Conservation (phyloP, 75 land plant species). For the Picea glauca region DNA sequence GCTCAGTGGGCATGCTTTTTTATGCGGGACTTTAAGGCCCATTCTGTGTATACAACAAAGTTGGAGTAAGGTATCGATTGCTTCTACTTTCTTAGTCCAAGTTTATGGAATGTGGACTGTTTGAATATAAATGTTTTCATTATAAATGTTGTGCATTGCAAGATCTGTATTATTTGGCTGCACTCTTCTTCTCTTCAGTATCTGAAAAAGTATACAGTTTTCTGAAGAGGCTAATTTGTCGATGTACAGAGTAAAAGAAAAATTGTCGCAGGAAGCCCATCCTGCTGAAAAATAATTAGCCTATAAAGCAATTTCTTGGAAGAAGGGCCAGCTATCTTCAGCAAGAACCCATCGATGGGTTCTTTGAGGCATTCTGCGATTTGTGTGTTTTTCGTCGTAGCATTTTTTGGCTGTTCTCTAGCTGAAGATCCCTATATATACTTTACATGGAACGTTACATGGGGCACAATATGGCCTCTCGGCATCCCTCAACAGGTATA, state of each 20-base stretch:
- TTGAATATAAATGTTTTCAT: too few relatives aligned
- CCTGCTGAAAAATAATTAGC: background rate
- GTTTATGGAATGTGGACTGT: too few relatives aligned
- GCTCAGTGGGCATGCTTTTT: too few relatives aligned
- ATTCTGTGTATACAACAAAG: too few relatives aligned
- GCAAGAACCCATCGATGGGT: background rate
- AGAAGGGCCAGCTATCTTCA: too few relatives aligned
- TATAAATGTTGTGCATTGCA: background rate
- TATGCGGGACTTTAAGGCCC: too few relatives aligned
- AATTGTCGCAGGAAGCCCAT: background rate
- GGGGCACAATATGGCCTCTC: conserved; percentile 25
- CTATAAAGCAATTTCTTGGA: background rate
- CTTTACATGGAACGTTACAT: conserved; percentile 43
- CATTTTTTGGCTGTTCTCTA: background rate
- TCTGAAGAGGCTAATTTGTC: background rate
- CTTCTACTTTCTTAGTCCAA: too few relatives aligned
- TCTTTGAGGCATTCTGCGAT: background rate
- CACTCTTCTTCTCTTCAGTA: background rate
- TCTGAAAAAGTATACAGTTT: too few relatives aligned
- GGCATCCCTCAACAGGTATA: conserved; percentile 20
- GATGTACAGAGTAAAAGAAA: background rate
- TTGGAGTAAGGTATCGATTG: too few relatives aligned
- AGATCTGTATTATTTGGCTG: background rate
- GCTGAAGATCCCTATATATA: conserved; percentile 30
- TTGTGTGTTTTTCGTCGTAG: background rate